Conservation (phyloP, 1,284 basidiomycete genomes). For the Boletus holoroseus region DNA sequence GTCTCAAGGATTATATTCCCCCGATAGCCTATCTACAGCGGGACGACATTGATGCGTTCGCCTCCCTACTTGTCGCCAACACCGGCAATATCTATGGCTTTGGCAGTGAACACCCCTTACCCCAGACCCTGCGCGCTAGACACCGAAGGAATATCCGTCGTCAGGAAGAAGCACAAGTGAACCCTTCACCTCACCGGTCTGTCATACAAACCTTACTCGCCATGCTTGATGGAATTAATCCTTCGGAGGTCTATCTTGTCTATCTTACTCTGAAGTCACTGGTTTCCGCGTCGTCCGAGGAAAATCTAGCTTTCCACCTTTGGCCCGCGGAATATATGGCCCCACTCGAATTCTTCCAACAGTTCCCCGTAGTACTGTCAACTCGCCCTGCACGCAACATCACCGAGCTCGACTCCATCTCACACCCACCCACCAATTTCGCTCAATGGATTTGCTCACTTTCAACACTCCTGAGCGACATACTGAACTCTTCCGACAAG, state of each 20-base stretch:
- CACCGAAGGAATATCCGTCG: constrained; percentile 35
- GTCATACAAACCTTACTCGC: constrained; percentile 51
- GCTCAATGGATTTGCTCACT: constrained; percentile 62
- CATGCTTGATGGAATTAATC: constrained; percentile 51
- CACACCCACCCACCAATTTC: constrained; percentile 46
- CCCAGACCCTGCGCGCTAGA: constrained; percentile 37
- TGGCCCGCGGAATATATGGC: constrained; percentile 42
- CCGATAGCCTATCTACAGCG: constrained; percentile 44
- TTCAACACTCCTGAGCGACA: constrained; percentile 56
- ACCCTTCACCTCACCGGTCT: constrained; percentile 40
- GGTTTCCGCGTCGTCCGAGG: constrained; percentile 41
- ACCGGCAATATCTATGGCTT: constrained; percentile 57
- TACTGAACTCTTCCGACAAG: constrained; percentile 47
- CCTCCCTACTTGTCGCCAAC: constrained; percentile 60
- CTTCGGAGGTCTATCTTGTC: constrained; percentile 48
- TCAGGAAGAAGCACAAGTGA: constrained; percentile 18
- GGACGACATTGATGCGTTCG: constrained; percentile 70
- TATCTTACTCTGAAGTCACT: constrained; percentile 61
- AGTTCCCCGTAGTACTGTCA: constrained; percentile 37
- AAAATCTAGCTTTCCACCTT: constrained; percentile 30
- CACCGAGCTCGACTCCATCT: constrained; percentile 36
- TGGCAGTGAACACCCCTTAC: constrained; percentile 42
- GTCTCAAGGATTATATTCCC: constrained; percentile 71
- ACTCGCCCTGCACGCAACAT: constrained; percentile 35
- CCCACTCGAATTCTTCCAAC: constrained; percentile 52